phyloP scores from a whole-genome alignment of 805 yeast genomes.

The Pichia deserticola region DNA sequence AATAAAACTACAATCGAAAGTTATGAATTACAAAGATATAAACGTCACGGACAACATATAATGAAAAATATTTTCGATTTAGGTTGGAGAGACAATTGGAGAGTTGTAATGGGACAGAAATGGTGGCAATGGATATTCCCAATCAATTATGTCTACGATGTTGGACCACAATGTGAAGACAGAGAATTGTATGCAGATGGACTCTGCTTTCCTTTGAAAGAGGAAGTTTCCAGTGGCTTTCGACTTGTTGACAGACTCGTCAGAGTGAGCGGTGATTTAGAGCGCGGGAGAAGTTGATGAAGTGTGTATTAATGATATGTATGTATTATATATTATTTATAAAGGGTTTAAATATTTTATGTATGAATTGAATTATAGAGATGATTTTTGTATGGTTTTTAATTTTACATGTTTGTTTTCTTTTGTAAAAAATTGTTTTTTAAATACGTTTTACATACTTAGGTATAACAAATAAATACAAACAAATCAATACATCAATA shows the following conservation, averaged over 20 bases:
- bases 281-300: neutral
- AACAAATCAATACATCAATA: neutral
- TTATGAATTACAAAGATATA: slow-evolving; percentile 45
- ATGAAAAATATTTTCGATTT: slow-evolving; percentile 70
- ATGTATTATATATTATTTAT: too few species aligned
- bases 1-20: slow-evolving; percentile 82
- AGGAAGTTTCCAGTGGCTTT: neutral
- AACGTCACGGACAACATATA: slow-evolving; percentile 30
- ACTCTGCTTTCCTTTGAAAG: slow-evolving; percentile 3
- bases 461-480: neutral
- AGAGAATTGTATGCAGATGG: neutral
- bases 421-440: too few species aligned
- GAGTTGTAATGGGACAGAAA: slow-evolving; percentile 61
- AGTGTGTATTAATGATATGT: too few species aligned
- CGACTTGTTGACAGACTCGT: neutral
- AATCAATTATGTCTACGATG: neutral
- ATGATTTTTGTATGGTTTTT: neutral
- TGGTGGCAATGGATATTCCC: slow-evolving; percentile 74
- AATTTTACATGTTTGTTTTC: neutral
- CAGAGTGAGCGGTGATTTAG: slow-evolving; percentile 2
- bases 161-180: neutral
- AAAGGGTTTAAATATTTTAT: too few species aligned
- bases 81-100: slow-evolving; percentile 59
- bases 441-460: neutral
- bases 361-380: too few species aligned